Evolutionary conservation across 2,329 filamentous ascomycete genomes (phyloP).

Genomic region (Periglandula ipomoeae): DNA sequence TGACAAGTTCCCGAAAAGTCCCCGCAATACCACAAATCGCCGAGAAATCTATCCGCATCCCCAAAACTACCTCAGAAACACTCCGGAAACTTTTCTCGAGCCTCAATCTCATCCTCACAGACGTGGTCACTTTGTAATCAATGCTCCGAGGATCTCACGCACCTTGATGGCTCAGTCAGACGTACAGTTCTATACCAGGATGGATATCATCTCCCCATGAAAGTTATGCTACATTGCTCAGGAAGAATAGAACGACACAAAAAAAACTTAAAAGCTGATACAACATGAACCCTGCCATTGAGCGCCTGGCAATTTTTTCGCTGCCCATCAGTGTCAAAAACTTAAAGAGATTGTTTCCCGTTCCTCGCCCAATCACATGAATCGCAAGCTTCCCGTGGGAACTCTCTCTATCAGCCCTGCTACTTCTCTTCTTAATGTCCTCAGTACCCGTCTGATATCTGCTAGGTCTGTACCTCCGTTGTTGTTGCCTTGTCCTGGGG

Average conservation of each 20-base stretch:
- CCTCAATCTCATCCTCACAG: no score
- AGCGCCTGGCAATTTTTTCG: slow-evolving; percentile 1
- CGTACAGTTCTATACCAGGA: background rate
- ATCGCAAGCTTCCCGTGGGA: slow-evolving; percentile 34
- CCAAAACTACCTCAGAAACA: background rate
- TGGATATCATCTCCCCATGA: background rate
- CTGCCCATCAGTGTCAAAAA: background rate
- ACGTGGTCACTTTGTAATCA: no score
- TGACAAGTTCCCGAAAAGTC: slow-evolving; percentile 18
- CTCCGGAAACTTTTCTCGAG: background rate
- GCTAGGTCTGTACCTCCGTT: slow-evolving; percentile 35
- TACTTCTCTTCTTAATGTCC: slow-evolving; percentile 34
- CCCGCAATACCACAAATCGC: slow-evolving; percentile 3
- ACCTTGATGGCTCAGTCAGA: background rate
- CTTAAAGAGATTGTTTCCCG: background rate
- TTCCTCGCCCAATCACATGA: slow-evolving; percentile 25
- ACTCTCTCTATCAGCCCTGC: slow-evolving; percentile 33
- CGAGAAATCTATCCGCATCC: background rate
- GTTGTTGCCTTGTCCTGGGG: slow-evolving; percentile 30
- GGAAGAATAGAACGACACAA: background rate
- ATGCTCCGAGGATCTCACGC: background rate
- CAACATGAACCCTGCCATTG: slow-evolving; percentile 7
- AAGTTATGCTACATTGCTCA: slow-evolving; percentile 7
- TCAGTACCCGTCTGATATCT: slow-evolving; percentile 33
- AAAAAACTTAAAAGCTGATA: slow-evolving; percentile 3